These are phyloP conservation scores for Neopestalotiopsis rosae DNA, from an alignment of 2,329 filamentous ascomycete species.

Conservation along the genomic window DNA sequence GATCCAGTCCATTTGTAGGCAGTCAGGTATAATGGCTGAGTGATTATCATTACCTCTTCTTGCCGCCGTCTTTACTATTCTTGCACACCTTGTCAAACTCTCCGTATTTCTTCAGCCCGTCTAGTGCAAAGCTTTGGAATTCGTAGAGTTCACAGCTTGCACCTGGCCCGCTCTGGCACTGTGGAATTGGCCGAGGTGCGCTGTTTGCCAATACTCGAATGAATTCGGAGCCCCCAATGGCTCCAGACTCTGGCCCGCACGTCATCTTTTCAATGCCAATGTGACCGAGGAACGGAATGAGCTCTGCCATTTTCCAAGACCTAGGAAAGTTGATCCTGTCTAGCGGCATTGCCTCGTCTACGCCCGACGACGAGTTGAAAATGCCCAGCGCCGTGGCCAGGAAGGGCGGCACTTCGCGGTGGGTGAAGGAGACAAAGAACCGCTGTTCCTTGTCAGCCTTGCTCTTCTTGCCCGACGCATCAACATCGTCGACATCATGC, in stretches of 20 bases:
- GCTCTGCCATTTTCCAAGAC: constrained; percentile 66
- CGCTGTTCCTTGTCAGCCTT: constrained; percentile 49
- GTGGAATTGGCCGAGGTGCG: constrained; percentile 46
- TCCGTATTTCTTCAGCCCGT: constrained; percentile 3
- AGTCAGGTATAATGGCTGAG: too few relatives aligned
- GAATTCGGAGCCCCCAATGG: constrained; percentile 40
- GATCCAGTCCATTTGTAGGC: too few relatives aligned
- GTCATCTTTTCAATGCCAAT: constrained; percentile 69
- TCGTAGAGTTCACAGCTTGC: constrained; percentile 46
- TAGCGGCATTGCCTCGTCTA: constrained; percentile 70
- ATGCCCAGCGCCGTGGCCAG: constrained; percentile 70
- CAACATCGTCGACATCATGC: background rate
- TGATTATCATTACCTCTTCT: background rate
- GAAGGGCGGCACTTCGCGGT: constrained; percentile 70
- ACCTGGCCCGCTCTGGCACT: constrained; percentile 49
- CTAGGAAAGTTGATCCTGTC: constrained; percentile 66
- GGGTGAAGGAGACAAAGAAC: constrained; percentile 71
- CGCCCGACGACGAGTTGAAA: constrained; percentile 67
- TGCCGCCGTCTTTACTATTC: constrained; percentile 1
- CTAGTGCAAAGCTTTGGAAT: constrained; percentile 37
- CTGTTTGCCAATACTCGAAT: constrained; percentile 50
- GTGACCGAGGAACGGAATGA: constrained; percentile 70
- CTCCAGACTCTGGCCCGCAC: constrained; percentile 60
- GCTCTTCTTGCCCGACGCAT: constrained; percentile 36
- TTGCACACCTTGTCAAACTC: constrained; percentile 6